Percentiles rank a stretch among this genome's conserved stretches.
phyloP scores from a whole-genome alignment of 306 rosid genomes.

The Cucurbita argyrosperma region DNA sequence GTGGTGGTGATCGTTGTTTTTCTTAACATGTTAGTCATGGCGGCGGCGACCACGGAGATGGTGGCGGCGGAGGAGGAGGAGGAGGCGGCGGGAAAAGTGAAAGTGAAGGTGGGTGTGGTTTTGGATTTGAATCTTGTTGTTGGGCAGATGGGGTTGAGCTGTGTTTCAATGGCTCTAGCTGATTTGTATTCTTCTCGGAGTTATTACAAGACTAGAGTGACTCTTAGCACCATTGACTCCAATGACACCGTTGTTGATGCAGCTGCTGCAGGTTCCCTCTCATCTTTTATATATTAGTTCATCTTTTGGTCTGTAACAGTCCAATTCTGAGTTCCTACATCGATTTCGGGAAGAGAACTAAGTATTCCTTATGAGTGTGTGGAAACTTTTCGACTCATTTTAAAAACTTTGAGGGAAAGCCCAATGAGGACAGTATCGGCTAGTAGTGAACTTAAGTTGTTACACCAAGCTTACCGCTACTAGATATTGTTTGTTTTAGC shows the following conservation, averaged over 20 bases:
- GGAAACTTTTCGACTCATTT: no score
- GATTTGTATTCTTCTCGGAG: slow-evolving; percentile 2
- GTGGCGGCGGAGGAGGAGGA: neutral
- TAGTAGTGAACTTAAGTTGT: no score
- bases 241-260: neutral
- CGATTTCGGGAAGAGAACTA: no score
- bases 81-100: neutral
- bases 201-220: slow-evolving; percentile 3
- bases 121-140: neutral
- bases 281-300: no score
- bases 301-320: no score
- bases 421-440: no score
- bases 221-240: neutral
- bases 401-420: no score
- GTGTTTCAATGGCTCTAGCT: slow-evolving; percentile 1
- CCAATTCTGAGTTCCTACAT: no score
- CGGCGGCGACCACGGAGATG: neutral
- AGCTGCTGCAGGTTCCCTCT: slow-evolving; percentile 6
- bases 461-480: no score
- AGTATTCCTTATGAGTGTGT: no score
- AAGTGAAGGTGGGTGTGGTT: slow-evolving; percentile 7
- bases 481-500: no score
- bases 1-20: neutral
- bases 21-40: no score
- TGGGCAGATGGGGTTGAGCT: neutral